A percentile compares a stretch with the other conserved stretches of the same genome.
phyloP scores from a whole-genome alignment of 345 rosid species.

The Ceriops decandra region DNA sequence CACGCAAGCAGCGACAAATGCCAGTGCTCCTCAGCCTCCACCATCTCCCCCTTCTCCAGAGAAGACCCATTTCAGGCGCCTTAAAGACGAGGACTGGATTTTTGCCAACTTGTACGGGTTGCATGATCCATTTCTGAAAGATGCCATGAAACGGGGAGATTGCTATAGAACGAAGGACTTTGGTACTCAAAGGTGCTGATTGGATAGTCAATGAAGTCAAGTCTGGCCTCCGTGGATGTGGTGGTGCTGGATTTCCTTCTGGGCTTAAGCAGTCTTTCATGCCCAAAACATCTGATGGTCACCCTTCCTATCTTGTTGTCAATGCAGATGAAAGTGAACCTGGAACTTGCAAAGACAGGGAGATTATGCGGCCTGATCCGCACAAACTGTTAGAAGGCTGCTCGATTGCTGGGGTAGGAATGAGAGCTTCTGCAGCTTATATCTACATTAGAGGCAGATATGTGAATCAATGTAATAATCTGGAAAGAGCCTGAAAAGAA shows the following conservation, averaged over 20 bases:
- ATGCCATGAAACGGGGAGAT: slow-evolving; percentile 94
- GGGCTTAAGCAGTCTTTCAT: slow-evolving; percentile 99
- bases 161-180: slow-evolving; percentile 93
- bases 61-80: slow-evolving; percentile 94
- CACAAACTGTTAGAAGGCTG: slow-evolving; percentile 96
- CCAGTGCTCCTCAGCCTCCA: slow-evolving; percentile 46
- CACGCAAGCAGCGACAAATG: slow-evolving; percentile 69
- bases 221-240: slow-evolving; percentile 95
- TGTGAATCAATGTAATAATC: slow-evolving; percentile 77
- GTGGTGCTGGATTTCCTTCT: slow-evolving; percentile 98
- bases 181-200: slow-evolving; percentile 94
- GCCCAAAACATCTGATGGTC: slow-evolving; percentile 97
- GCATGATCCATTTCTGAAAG: slow-evolving; percentile 92
- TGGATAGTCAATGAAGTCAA: slow-evolving; percentile 94
- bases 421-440: slow-evolving; percentile 96
- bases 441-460: slow-evolving; percentile 97
- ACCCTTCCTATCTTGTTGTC: slow-evolving; percentile 95
- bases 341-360: slow-evolving; percentile 99
- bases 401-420: slow-evolving; percentile 96
- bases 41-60: slow-evolving; percentile 78
- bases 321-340: slow-evolving; percentile 99
- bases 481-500: slow-evolving; percentile 85
- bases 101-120: slow-evolving; percentile 88
- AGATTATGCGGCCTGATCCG: slow-evolving; percentile 96
- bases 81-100: slow-evolving; percentile 92